Evolutionary conservation across 306 rosid species (phyloP), one percentile per base, ranked within the genome.

Genomic region (Albizia julibrissin): DNA sequence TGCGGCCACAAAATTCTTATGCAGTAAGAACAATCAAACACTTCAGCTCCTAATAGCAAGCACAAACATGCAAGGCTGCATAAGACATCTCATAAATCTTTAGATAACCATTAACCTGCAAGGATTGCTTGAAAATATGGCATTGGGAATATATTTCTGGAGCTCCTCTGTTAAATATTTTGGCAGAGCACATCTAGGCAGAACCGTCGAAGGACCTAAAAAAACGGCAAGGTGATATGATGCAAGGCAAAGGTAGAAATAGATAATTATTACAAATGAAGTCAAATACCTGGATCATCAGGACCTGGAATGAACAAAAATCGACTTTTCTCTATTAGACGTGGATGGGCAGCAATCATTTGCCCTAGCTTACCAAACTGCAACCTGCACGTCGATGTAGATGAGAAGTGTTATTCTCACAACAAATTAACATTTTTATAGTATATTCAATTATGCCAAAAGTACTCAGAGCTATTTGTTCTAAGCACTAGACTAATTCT

Each of bases 291-390:
- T 89, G 95, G 87, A 86, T 93, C 99, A 80, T 91, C 96, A 80
- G 98, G 99, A 68, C 99, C 98, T 3, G 98, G 98, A 84, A 95
- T 93, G 87, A 95, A 95, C 29, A 95, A 89, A 86, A 95, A 95
- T 54, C 82, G 74, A 76, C 99, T 90, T 73, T 87, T 78, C 91
- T 92, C 93, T 79, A 70, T 87, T 52, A 92, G 85, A 83, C 92
- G 90, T 69, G 91, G 84, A 86, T 83, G 99, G 76, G 89, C 88
- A 44, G 89, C 97, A 76, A 95, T 89, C 86, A 91, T 86, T 79
- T 88, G 75, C 82, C 98, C 99, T 67, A 93, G 94, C 87, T 87
- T 89, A 54, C 95, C 99, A 82, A 95, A 95, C 74, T 95, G 95
- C 64, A 76, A 77, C 87, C 97, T 95, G 89, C 84, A 87, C 44